These are phyloP conservation scores for Allomyces arbusculus DNA, from an alignment of 192 early-diverging fungal species.

Conservation along the genomic window DNA sequence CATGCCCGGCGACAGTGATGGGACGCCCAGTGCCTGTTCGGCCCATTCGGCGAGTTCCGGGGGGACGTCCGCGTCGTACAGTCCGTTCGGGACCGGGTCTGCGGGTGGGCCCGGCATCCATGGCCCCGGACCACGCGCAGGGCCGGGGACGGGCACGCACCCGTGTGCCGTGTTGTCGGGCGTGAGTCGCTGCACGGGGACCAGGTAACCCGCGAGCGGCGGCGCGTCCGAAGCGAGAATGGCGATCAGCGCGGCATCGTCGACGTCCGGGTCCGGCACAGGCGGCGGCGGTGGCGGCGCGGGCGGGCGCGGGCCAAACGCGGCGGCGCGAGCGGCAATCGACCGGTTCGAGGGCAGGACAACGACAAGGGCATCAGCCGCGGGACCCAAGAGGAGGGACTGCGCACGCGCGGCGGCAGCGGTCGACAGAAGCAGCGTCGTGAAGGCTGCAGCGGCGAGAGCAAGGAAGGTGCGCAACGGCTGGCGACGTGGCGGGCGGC, in stretches of 20 bases:
- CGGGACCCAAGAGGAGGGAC: neutral
- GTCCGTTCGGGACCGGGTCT: neutral
- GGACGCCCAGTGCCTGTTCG: too few relatives aligned
- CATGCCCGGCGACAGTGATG: too few relatives aligned
- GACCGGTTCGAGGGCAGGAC: neutral
- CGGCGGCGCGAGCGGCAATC: slow-evolving; percentile 43
- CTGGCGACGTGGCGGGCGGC: too few relatives aligned
- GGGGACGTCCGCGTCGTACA: slow-evolving; percentile 4
- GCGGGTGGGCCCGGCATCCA: too few relatives aligned
- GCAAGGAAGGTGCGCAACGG: too few relatives aligned
- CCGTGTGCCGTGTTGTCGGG: slow-evolving; percentile 27
- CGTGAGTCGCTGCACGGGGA: slow-evolving; percentile 31
- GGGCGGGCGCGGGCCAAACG: slow-evolving; percentile 61
- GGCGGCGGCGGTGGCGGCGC: slow-evolving; percentile 35
- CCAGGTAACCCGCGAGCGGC: slow-evolving; percentile 24
- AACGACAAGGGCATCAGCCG: neutral
- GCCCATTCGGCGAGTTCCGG: slow-evolving; percentile 15
- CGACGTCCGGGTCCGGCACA: too few relatives aligned
- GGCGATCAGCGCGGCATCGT: too few relatives aligned
- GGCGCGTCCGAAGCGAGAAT: too few relatives aligned
- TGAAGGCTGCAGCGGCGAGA: too few relatives aligned
- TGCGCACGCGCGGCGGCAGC: too few relatives aligned
- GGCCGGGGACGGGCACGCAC: slow-evolving; percentile 21
- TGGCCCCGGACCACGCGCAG: neutral
- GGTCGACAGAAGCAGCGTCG: too few relatives aligned